These are phyloP conservation scores for Cercospora sojina DNA, from an alignment of 2,329 filamentous ascomycete genomes.

Conservation along the genomic window DNA sequence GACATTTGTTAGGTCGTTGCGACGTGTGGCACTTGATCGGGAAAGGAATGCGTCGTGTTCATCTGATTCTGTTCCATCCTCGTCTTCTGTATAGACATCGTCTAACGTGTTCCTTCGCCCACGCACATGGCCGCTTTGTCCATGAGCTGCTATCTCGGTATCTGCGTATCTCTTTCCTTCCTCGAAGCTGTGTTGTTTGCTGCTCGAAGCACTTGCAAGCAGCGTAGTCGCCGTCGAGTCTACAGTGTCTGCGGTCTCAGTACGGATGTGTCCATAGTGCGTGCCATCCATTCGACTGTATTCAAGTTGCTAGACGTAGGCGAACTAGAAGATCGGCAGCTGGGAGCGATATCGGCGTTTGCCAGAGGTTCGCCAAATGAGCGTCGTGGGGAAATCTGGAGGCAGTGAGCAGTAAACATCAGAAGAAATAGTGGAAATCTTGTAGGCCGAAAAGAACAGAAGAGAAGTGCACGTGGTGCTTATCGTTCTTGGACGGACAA, in stretches of 20 bases:
- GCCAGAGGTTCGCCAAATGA: slow-evolving; percentile 5
- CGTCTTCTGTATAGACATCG: slow-evolving; percentile 13
- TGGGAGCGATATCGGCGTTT: slow-evolving; percentile 17
- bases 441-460: neutral
- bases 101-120: slow-evolving; percentile 15
- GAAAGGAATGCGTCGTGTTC: slow-evolving; percentile 6
- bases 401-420: neutral
- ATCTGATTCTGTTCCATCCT: slow-evolving; percentile 5
- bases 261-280: slow-evolving; percentile 10
- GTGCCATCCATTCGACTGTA: slow-evolving; percentile 19
- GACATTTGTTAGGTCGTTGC: neutral
- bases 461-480: neutral
- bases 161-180: slow-evolving; percentile 25
- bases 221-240: slow-evolving; percentile 33
- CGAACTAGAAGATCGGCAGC: slow-evolving; percentile 1
- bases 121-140: slow-evolving; percentile 17
- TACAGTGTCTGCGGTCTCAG: slow-evolving; percentile 22
- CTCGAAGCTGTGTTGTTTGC: slow-evolving; percentile 23
- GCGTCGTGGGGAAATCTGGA: neutral
- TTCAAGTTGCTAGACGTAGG: neutral
- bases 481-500: neutral
- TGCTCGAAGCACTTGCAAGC: slow-evolving; percentile 20
- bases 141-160: slow-evolving; percentile 23
- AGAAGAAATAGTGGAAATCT: neutral
- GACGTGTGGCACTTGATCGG: neutral